A percentile compares a stretch with the other conserved stretches of the same genome.
These are phyloP conservation scores for Lactarius tabidus DNA, from an alignment of 768 basidiomycete genomes.

Conservation along the genomic window DNA sequence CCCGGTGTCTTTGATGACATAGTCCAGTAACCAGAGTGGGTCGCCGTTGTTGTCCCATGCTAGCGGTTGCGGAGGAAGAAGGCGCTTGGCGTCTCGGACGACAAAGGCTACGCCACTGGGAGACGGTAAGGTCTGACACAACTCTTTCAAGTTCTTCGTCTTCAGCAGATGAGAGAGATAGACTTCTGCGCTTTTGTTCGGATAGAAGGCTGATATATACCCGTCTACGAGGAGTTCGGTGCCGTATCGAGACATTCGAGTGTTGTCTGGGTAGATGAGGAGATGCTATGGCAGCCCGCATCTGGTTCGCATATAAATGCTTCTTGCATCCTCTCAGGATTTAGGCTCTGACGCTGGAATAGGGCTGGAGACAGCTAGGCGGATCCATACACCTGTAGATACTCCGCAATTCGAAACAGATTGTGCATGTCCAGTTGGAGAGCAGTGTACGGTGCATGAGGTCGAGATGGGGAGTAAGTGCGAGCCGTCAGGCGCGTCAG, in stretches of 20 bases:
- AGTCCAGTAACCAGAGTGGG: conserved; percentile 11
- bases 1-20: not conserved
- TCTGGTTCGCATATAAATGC: conserved; percentile 9
- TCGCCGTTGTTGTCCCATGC: not conserved
- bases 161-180: conserved; percentile 18
- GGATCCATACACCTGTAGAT: not conserved
- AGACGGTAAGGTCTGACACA: not conserved
- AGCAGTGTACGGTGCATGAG: not conserved
- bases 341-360: not conserved
- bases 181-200: not conserved
- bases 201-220: conserved; percentile 16
- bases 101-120: not conserved
- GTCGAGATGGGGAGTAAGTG: not conserved
- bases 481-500: not conserved
- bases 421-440: conserved; percentile 10
- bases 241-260: not conserved
- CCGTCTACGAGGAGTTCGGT: conserved; percentile 13
- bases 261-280: not conserved
- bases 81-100: not conserved
- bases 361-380: not conserved
- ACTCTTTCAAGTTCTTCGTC: not conserved
- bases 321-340: not conserved
- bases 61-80: not conserved
- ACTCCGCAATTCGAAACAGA: not conserved
- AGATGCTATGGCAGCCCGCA: not conserved